These are phyloP conservation scores for Suillus brevipes DNA, from an alignment of 768 basidiomycete genomes.

Conservation along the genomic window DNA sequence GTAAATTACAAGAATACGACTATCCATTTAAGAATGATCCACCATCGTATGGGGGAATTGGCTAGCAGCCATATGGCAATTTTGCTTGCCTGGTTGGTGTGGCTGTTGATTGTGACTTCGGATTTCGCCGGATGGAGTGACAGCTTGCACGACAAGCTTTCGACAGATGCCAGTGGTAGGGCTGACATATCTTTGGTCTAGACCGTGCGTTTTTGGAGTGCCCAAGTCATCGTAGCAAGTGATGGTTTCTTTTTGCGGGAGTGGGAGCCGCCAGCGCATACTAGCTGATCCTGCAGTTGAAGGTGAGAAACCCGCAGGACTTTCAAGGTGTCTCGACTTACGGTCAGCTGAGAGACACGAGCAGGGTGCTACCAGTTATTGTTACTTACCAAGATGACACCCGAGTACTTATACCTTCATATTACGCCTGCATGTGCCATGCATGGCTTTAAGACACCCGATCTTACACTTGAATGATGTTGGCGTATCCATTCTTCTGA, in stretches of 20 bases:
- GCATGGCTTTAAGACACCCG: too few species aligned
- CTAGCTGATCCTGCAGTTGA: neutral
- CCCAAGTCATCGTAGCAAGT: slow-evolving; percentile 6
- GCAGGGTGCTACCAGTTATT: neutral
- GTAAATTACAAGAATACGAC: slow-evolving; percentile 12
- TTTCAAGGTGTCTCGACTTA: neutral
- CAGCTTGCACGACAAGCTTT: slow-evolving; percentile 16
- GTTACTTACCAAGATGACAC: neutral
- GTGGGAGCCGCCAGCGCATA: neutral
- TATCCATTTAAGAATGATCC: slow-evolving; percentile 10
- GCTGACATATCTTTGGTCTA: slow-evolving; percentile 20
- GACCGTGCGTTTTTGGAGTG: slow-evolving; percentile 7
- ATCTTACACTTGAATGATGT: neutral
- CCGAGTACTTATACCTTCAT: neutral
- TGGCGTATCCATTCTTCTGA: neutral
- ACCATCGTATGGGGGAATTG: slow-evolving; percentile 2
- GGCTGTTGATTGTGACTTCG: slow-evolving; percentile 11
- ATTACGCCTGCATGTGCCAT: neutral
- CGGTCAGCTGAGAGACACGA: neutral
- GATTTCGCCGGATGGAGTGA: neutral
- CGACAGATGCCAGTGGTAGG: slow-evolving; percentile 18
- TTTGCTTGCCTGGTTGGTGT: slow-evolving; percentile 7
- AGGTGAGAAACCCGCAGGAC: neutral
- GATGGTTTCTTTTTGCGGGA: neutral
- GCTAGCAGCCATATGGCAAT: slow-evolving; percentile 17